These are phyloP conservation scores for Delonix regia DNA, from an alignment of 306 rosid genomes.

Conservation along the genomic window DNA sequence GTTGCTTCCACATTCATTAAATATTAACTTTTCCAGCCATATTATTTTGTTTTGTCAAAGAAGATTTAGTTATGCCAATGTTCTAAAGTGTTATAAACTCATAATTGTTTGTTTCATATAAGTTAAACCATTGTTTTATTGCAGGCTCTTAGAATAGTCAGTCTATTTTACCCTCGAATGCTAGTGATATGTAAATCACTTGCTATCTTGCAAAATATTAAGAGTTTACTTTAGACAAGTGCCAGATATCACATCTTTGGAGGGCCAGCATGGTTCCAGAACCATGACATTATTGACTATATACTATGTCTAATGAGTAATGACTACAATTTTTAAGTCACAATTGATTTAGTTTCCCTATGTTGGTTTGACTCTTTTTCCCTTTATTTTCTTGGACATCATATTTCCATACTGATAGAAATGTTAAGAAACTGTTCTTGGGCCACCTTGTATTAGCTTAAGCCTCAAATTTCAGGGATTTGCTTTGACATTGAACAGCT, in stretches of 20 bases:
- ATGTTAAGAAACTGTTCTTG: background rate
- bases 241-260: constrained; percentile 2
- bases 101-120: constrained; percentile 1
- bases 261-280: constrained; percentile 8
- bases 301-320: too few relatives aligned
- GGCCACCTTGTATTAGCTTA: too few relatives aligned
- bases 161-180: background rate
- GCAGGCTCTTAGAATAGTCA: constrained; percentile 6
- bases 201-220: background rate
- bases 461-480: background rate
- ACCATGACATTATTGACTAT: too few relatives aligned
- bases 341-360: background rate
- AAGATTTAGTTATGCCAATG: background rate
- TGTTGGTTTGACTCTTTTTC: constrained; percentile 7
- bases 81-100: background rate
- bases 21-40: background rate
- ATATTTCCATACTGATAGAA: constrained; percentile 4
- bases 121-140: constrained; percentile 4
- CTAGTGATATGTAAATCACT: background rate
- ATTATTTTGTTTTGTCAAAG: background rate
- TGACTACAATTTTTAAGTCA: background rate
- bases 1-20: background rate
- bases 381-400: constrained; percentile 20
- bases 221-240: constrained; percentile 14
- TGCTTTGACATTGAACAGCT: background rate